These are phyloP conservation scores for Penicillium thymicola DNA, from an alignment of 2,329 filamentous ascomycete species.

Conservation along the genomic window DNA sequence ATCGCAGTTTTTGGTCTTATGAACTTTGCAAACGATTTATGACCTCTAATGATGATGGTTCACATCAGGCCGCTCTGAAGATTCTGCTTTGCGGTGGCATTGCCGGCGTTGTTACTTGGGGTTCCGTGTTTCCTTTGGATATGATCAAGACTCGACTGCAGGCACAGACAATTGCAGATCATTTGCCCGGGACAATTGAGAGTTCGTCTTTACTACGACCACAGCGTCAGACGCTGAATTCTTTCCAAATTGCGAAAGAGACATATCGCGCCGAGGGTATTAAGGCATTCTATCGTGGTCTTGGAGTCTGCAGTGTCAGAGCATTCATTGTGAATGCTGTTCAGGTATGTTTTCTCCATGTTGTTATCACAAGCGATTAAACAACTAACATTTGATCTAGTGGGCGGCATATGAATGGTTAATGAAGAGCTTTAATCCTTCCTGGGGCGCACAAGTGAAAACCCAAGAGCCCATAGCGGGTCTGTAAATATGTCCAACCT, in stretches of 20 bases:
- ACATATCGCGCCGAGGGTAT: constrained; percentile 64
- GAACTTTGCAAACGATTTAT: constrained; percentile 66
- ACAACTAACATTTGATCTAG: constrained; percentile 41
- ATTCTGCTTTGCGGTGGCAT: constrained; percentile 80
- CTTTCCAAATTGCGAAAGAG: constrained; percentile 62
- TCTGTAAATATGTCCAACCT: background rate
- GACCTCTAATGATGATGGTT: constrained; percentile 45
- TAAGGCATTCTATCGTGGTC: constrained; percentile 66
- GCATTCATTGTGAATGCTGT: constrained; percentile 92
- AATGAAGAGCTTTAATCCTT: constrained; percentile 53
- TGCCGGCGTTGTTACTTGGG: constrained; percentile 85
- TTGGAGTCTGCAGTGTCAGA: constrained; percentile 76
- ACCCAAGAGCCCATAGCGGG: background rate
- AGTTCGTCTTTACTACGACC: constrained; percentile 22
- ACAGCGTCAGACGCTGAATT: constrained; percentile 42
- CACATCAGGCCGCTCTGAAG: constrained; percentile 55
- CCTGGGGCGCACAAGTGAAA: constrained; percentile 12
- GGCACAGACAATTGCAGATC: constrained; percentile 53
- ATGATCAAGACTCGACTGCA: constrained; percentile 93
- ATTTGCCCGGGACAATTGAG: constrained; percentile 17
- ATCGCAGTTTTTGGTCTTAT: constrained; percentile 76
- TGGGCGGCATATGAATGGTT: constrained; percentile 92
- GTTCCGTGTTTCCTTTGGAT: constrained; percentile 84
- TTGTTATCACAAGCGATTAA: background rate
- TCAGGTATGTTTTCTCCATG: constrained; percentile 45